These are phyloP conservation scores for Flaveria floridana DNA, from an alignment of 140 eudicot genomes.

Conservation along the genomic window DNA sequence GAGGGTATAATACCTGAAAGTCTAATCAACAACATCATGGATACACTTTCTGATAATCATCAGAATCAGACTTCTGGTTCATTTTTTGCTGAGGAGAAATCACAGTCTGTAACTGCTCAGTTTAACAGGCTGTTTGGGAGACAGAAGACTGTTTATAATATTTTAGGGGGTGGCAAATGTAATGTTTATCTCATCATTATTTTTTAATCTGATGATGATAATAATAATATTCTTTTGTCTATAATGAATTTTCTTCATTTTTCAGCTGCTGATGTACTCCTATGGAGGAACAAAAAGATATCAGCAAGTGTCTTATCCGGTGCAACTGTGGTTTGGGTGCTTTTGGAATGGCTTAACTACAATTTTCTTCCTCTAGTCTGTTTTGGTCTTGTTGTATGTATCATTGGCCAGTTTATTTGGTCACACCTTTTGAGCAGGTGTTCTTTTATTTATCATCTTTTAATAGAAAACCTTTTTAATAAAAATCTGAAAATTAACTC, in stretches of 20 bases:
- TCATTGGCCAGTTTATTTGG: slow-evolving; percentile 80
- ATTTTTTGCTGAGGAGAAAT: slow-evolving; percentile 45
- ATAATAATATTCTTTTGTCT: not conserved
- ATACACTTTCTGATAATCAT: slow-evolving; percentile 53
- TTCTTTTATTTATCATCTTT: not conserved
- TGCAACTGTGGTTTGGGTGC: slow-evolving; percentile 84
- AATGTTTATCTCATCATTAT: slow-evolving; percentile 26
- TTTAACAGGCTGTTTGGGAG: slow-evolving; percentile 80
- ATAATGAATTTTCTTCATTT: not conserved
- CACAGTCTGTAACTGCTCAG: slow-evolving; percentile 48
- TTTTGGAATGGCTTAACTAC: slow-evolving; percentile 94
- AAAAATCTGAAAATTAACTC: slow-evolving; percentile 1
- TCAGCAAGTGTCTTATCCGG: slow-evolving; percentile 64
- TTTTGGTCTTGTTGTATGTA: slow-evolving; percentile 50
- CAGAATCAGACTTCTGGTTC: slow-evolving; percentile 50
- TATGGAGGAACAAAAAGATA: slow-evolving; percentile 97
- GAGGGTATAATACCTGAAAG: slow-evolving; percentile 69
- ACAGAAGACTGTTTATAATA: slow-evolving; percentile 66
- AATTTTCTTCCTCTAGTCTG: slow-evolving; percentile 63
- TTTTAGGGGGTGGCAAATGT: slow-evolving; percentile 95
- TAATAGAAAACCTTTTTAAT: not conserved
- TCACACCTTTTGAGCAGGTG: slow-evolving; percentile 55
- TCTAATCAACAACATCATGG: slow-evolving; percentile 69
- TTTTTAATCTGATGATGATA: not conserved
- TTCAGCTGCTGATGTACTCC: slow-evolving; percentile 85